A percentile compares a stretch with the other conserved stretches of the same genome.
Conservation (phyloP, 2,329 filamentous ascomycete species). For the Fusarium nanum region DNA sequence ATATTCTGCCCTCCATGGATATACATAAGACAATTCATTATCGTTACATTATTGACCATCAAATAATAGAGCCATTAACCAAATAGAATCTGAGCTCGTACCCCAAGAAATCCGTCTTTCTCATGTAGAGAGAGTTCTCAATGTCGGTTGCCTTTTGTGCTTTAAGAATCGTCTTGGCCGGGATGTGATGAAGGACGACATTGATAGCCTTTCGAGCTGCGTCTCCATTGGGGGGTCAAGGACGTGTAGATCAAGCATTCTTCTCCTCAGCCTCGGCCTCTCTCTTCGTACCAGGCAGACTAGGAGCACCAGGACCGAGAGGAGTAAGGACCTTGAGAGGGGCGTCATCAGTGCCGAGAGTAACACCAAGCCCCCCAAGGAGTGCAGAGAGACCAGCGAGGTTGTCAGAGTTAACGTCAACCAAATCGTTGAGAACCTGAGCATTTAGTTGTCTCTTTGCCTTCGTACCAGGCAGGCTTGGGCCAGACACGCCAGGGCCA, state of each 20-base stretch:
- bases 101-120: background rate
- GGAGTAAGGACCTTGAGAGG: too few species aligned
- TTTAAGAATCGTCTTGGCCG: background rate
- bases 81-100: background rate
- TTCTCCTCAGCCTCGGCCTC: background rate
- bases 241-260: background rate
- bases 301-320: background rate
- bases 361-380: too few species aligned
- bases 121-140: background rate
- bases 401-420: too few species aligned
- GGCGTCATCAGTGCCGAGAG: too few species aligned
- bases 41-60: background rate
- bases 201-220: fast-evolving
- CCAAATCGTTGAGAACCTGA: too few species aligned
- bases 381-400: too few species aligned
- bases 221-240: background rate
- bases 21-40: background rate
- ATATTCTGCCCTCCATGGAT: too few species aligned
- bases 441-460: background rate
- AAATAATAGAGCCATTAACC: background rate
- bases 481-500: too few species aligned
- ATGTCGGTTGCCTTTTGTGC: background rate
- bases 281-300: background rate
- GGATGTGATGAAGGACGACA: too few species aligned
- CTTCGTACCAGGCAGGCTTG: background rate